Percentiles rank a stretch among this genome's conserved stretches.
phyloP scores from a whole-genome alignment of 306 rosid genomes.

The Vachellia pachyceras region DNA sequence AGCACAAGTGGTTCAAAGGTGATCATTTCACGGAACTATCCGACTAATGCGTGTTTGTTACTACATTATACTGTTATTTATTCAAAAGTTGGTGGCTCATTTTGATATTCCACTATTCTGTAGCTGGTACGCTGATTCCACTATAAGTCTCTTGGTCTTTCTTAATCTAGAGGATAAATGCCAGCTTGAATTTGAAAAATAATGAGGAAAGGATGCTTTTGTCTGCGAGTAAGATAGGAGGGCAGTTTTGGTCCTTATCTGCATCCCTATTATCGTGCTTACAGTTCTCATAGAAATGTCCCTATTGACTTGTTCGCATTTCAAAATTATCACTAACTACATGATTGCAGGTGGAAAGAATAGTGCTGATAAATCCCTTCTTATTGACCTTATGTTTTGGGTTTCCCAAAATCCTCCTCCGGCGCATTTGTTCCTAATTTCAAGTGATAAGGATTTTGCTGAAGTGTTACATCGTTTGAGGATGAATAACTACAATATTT shows the following conservation, averaged over 20 bases:
- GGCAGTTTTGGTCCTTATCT: background rate
- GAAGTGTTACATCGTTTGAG: conserved; percentile 72
- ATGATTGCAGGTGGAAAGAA: conserved; percentile 81
- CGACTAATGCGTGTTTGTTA: background rate
- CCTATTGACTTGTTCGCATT: background rate
- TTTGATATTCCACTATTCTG: background rate
- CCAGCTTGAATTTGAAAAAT: background rate
- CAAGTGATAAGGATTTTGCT: conserved; percentile 85
- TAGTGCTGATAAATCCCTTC: conserved; percentile 86
- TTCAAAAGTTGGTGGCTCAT: background rate
- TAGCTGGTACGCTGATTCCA: background rate
- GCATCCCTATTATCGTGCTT: conserved; percentile 2
- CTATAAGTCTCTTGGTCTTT: background rate
- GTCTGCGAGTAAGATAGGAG: conserved; percentile 1
- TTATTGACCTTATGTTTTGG: conserved; percentile 84
- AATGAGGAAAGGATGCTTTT: background rate
- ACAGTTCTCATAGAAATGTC: background rate
- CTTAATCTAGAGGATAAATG: background rate
- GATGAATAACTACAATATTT: conserved; percentile 87
- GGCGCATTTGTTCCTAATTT: conserved; percentile 85
- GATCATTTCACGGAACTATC: background rate
- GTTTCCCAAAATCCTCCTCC: conserved; percentile 98
- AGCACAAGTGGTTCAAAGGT: background rate
- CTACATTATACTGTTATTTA: background rate
- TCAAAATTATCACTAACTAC: conserved; percentile 15